Evolutionary conservation across 768 basidiomycete species (phyloP).

Genomic region (Hirschioporus abietinus): DNA sequence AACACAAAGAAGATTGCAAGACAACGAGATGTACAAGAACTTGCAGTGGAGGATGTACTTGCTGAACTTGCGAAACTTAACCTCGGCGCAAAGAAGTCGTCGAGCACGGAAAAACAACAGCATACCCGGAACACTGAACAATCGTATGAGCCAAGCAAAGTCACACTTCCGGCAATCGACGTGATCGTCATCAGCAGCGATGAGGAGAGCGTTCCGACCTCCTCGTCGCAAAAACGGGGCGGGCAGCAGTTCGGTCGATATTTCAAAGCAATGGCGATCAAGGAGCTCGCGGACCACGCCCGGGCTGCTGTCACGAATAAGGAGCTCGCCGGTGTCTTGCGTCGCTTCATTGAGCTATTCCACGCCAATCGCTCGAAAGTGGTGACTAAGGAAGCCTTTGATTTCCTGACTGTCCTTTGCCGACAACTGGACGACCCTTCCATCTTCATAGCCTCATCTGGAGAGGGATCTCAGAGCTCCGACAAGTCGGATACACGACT

Average conservation of each 20-base stretch:
- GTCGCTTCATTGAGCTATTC: constrained; percentile 57
- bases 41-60: constrained; percentile 52
- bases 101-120: constrained; percentile 14
- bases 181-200: constrained; percentile 42
- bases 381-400: constrained; percentile 65
- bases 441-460: constrained; percentile 35
- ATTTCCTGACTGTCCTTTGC: constrained; percentile 62
- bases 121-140: neutral
- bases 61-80: constrained; percentile 55
- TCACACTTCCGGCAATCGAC: constrained; percentile 19
- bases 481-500: constrained; percentile 32
- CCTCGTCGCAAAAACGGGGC: constrained; percentile 21
- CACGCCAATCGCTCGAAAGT: constrained; percentile 61
- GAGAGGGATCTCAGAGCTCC: constrained; percentile 31
- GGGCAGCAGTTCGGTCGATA: constrained; percentile 28
- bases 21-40: constrained; percentile 32
- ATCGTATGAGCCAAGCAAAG: constrained; percentile 19
- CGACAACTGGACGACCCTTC: constrained; percentile 70
- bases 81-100: constrained; percentile 37
- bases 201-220: constrained; percentile 24
- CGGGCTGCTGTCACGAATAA: constrained; percentile 47
- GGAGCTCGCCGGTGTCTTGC: constrained; percentile 47
- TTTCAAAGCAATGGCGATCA: constrained; percentile 51
- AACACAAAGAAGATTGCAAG: constrained; percentile 12
- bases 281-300: constrained; percentile 39